A percentile compares a stretch with the other conserved stretches of the same genome.
Conservation (phyloP, 305 asterid genomes). For the Coffea humblotiana region DNA sequence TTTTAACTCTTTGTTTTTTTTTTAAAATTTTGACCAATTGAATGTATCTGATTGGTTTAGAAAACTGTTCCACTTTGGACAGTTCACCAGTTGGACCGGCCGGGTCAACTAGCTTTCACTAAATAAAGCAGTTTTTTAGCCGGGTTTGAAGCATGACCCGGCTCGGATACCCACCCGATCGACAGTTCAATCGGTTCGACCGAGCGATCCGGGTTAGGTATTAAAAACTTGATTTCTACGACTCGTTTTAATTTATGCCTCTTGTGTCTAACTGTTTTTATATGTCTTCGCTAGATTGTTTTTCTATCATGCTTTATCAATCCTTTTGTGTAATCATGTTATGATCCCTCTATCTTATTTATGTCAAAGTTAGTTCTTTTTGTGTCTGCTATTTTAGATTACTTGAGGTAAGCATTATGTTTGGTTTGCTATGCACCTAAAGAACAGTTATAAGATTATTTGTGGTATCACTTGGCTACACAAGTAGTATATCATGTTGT, state of each 20-base stretch:
- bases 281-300: slow-evolving; percentile 11
- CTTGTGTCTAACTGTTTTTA: neutral
- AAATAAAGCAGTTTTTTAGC: no score
- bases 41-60: no score
- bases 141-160: no score
- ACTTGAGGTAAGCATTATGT: neutral
- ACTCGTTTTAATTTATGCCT: neutral
- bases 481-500: neutral
- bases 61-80: no score
- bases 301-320: neutral
- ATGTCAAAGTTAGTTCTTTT: neutral
- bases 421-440: neutral
- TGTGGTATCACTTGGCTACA: neutral
- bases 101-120: no score
- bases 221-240: neutral
- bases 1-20: no score
- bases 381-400: neutral
- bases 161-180: no score
- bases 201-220: neutral
- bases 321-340: neutral
- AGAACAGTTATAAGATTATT: neutral
- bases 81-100: no score
- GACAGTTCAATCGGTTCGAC: no score
- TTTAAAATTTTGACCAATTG: no score
- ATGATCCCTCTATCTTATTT: neutral